Conservation (phyloP, 805 yeast genomes). For the Myxozyma udenii region DNA sequence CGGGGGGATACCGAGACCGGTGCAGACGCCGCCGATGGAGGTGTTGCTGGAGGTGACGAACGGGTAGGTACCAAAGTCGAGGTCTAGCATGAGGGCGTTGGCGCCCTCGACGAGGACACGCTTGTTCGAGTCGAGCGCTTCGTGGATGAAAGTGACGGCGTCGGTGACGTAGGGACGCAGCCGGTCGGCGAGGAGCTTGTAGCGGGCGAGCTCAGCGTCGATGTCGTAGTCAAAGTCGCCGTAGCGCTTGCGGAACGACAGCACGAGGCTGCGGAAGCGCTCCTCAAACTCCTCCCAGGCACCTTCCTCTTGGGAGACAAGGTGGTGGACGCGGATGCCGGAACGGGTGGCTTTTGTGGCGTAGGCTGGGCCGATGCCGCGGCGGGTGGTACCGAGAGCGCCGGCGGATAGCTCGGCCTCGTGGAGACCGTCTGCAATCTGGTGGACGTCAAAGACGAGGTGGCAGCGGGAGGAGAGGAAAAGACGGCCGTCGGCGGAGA, state of each 20-base stretch:
- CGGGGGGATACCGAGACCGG: conserved; percentile 98
- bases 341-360: conserved; percentile 96
- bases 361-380: conserved; percentile 98
- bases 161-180: conserved; percentile 92
- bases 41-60: conserved; percentile 94
- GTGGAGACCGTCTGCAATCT: conserved; percentile 90
- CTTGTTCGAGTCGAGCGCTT: conserved; percentile 74
- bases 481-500: conserved; percentile 64
- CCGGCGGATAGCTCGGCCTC: conserved; percentile 83
- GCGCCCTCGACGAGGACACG: conserved; percentile 96
- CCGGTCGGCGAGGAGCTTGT: conserved; percentile 67
- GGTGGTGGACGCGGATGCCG: conserved; percentile 94
- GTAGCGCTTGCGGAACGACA: conserved; percentile 81
- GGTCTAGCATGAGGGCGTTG: conserved; percentile 94
- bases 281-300: conserved; percentile 90
- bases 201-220: conserved; percentile 74
- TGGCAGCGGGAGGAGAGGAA: conserved; percentile 93
- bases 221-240: conserved; percentile 88
- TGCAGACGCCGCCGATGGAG: conserved; percentile 95
- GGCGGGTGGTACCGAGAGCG: conserved; percentile 95
- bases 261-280: conserved; percentile 70
- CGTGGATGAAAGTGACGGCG: conserved; percentile 69
- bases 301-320: conserved; percentile 81
- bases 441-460: conserved; percentile 96
- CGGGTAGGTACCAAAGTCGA: conserved; percentile 97